Evolutionary conservation across 140 eudicot species (phyloP), one percentile per base, ranked within the genome.

Genomic region (Senecio squalidus): DNA sequence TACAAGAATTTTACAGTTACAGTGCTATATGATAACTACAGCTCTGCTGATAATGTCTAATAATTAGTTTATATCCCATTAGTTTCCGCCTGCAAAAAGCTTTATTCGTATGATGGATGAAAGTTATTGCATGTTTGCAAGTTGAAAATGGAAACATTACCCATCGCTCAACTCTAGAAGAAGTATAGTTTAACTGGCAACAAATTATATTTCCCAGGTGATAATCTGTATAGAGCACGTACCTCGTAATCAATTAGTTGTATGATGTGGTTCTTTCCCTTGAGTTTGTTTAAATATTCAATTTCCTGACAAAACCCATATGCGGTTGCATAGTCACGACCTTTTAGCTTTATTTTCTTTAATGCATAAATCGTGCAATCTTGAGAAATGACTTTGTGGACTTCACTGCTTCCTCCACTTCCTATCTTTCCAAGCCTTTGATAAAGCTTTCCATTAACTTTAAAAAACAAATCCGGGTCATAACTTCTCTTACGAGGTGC

Each of bases 391-490:
- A 92, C 99, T 76, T 92, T 92, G 80, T 92, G 94, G 60, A 92
- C 99, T 66, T 92, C 99, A 55, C 99, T 92, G 76, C 99, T 92
- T 61, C 99, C 99, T 57, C 99, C 99, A 57, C 94, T 88, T 9
- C 99, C 99, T 58, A 92, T 92, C 83, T 92, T 92, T 64, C 99
- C 99, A 77, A 92, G 99, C 75, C 95, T 84, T 73, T 92, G 99
- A 44, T 92, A 92, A 38, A 77, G 94, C 71, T 92, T 92, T 16
- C 96, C 99, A 55, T 84, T 92, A 22, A 92, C 99, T 75, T 92
- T 92, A 55, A 92, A 87, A 81, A 82, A 92, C 70, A 73, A 33
- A 55, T 92, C 96, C 21, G 93, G 85, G 74, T 92, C 95, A 69
- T 79, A 68, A 59, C 58, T 70, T 72, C 70, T 84, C 65, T 78